These are phyloP conservation scores for Paracamarosporium sp. DNA, from an alignment of 2,329 filamentous ascomycete genomes.

Conservation along the genomic window DNA sequence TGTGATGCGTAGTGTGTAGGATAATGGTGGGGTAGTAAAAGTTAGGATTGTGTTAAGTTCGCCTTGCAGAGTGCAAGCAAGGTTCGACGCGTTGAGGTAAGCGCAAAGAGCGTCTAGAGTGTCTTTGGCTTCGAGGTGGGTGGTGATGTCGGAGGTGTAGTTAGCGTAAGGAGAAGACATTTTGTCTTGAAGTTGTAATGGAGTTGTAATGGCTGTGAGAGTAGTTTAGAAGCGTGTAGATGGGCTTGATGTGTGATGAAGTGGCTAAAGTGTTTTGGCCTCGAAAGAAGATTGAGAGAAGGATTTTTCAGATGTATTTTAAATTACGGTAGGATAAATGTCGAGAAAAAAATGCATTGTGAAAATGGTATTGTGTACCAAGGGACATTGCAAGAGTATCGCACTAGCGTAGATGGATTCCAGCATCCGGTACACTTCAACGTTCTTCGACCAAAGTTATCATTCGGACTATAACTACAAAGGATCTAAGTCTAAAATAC, in stretches of 20 bases:
- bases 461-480: too few relatives aligned
- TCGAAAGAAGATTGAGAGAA: too few relatives aligned
- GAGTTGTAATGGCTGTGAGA: too few relatives aligned
- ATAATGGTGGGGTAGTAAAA: background rate
- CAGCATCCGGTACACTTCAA: too few relatives aligned
- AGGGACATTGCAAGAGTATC: background rate
- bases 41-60: background rate
- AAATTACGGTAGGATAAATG: background rate
- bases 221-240: background rate
- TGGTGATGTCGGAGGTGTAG: too few relatives aligned
- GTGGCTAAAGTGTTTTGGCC: background rate
- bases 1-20: background rate
- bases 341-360: background rate
- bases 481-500: too few relatives aligned
- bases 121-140: background rate
- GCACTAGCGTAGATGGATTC: too few relatives aligned
- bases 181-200: too few relatives aligned
- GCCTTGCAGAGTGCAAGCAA: background rate
- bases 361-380: background rate
- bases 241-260: background rate
- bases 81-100: background rate
- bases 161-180: too few relatives aligned
- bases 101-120: background rate
- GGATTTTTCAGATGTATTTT: background rate
- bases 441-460: too few relatives aligned